Base-by-base conservation (phyloP, 352 stramenopile species). In the Globisporangium canariense region DNA sequence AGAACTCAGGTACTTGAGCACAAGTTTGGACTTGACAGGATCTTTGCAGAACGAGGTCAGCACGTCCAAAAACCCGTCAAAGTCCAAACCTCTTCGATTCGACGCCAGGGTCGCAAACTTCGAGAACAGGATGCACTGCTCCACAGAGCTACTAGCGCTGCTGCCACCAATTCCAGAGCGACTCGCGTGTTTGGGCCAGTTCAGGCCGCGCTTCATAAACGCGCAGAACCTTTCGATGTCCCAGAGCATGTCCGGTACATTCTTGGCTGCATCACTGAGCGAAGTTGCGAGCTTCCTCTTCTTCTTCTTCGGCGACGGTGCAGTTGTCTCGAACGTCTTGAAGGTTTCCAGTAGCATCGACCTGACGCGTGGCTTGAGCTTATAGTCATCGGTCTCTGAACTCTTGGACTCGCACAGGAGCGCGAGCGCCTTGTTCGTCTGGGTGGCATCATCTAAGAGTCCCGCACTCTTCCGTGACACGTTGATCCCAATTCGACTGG, bases 91-190 rank as follows among this genome's bases (percentile, higher is more conserved):
- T 36, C 51, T 65, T 6, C 77, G 71, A 22, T 65, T 76, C 5
- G 77, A 78, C 18, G 65, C 65, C 6, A 53, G 49, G 13, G 77
- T 69, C 30, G 79, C 77, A 64, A 77, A 84, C 55, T 88, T 88
- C 18, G 83, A 89, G 62, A 94, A 94, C n/a, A 78, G 50, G 40
- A 93, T 68, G 58, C 79, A 92, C 65, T 77, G 69, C 51, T 77
- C 67, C 34, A 63, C 36, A 11, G 30, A 46, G 40, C 20, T 45
- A 2, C 16, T 25, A 28, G 14, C 38, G 5, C 53, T 51, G 1
- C 49, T 51, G 1, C 56, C 36, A 20, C 38, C 22, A 9, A 32
- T 22, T n/a, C 57, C 32, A 36, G 18, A n/a, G n/a, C 54, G 40
- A 14, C 40, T 36, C 14, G 43, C 38, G 45, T 59, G 45, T 30